A percentile compares a stretch with the other conserved stretches of the same genome.
These are phyloP conservation scores for Hyaloscypha bicolor DNA, from an alignment of 495 filamentous ascomycete genomes.

Conservation along the genomic window DNA sequence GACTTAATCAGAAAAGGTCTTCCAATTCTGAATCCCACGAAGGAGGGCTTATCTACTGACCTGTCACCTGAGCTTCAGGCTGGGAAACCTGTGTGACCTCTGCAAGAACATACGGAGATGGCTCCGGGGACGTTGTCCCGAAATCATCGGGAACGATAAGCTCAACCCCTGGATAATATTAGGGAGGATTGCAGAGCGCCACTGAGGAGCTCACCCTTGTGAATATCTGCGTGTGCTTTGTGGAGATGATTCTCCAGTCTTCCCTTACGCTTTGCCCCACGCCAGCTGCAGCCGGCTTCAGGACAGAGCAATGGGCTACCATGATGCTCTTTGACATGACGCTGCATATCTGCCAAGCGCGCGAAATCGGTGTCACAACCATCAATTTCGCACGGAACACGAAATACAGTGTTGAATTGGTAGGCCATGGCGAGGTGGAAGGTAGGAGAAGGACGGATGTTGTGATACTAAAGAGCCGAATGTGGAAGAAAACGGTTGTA, in stretches of 20 bases:
- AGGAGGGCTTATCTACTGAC: neutral
- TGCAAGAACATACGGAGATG: neutral
- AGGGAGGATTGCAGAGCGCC: neutral
- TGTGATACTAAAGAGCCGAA: neutral
- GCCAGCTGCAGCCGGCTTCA: neutral
- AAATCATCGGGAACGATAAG: neutral
- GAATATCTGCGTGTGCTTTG: neutral
- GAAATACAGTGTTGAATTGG: neutral
- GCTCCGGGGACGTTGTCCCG: neutral
- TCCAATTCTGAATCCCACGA: neutral
- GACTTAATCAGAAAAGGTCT: neutral
- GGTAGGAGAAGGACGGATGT: neutral
- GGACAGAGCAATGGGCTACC: neutral
- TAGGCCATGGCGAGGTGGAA: neutral
- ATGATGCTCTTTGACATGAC: neutral
- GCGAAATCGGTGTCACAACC: neutral
- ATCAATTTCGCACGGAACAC: neutral
- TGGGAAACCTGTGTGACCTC: neutral
- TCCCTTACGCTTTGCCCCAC: neutral
- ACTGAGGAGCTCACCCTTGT: neutral
- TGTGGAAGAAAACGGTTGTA: neutral
- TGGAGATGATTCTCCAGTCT: neutral
- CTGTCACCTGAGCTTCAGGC: neutral
- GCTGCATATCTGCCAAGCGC: neutral
- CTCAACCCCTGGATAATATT: neutral